Evolutionary conservation across 768 basidiomycete genomes (phyloP).

Genomic region (Lentinula aciculospora): DNA sequence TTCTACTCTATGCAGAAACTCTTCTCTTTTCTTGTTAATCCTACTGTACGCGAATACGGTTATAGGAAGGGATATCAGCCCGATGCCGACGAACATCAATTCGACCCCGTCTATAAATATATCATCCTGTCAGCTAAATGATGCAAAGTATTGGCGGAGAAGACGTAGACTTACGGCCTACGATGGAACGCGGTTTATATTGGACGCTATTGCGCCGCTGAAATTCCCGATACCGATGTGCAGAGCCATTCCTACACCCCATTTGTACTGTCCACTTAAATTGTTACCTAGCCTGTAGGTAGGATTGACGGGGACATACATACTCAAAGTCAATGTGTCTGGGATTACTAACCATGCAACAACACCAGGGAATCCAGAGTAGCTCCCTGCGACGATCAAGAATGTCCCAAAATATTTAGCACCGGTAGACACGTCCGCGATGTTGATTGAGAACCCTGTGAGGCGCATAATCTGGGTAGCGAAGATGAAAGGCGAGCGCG

Average conservation of each 20-base stretch:
- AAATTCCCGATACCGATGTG: slow-evolving; percentile 69
- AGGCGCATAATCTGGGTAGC: slow-evolving; percentile 43
- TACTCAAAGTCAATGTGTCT: slow-evolving; percentile 6
- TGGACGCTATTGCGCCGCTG: slow-evolving; percentile 56
- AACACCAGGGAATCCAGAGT: slow-evolving; percentile 53
- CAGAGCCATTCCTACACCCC: slow-evolving; percentile 60
- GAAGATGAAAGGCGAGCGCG: slow-evolving; percentile 55
- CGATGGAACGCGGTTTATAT: slow-evolving; percentile 55
- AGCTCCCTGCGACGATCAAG: slow-evolving; percentile 60
- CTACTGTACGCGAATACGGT: slow-evolving; percentile 43
- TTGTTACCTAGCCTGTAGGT: slow-evolving; percentile 56
- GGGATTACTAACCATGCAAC: slow-evolving; percentile 47
- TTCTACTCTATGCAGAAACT: slow-evolving; percentile 7
- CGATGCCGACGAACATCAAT: slow-evolving; percentile 65
- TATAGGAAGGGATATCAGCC: slow-evolving; percentile 45
- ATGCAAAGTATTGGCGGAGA: not conserved
- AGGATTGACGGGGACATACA: not conserved
- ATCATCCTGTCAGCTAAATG: not conserved
- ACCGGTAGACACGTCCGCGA: slow-evolving; percentile 43
- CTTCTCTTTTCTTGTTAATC: slow-evolving; percentile 53
- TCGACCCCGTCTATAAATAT: slow-evolving; percentile 48
- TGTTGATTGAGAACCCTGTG: slow-evolving; percentile 60
- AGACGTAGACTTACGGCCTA: slow-evolving; percentile 48
- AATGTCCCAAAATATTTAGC: slow-evolving; percentile 33
- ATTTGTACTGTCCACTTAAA: slow-evolving; percentile 64